Percentiles rank a stretch among this genome's conserved stretches.
phyloP scores from a whole-genome alignment of 1,284 basidiomycete species.

The Leccinum cinnamomeum region DNA sequence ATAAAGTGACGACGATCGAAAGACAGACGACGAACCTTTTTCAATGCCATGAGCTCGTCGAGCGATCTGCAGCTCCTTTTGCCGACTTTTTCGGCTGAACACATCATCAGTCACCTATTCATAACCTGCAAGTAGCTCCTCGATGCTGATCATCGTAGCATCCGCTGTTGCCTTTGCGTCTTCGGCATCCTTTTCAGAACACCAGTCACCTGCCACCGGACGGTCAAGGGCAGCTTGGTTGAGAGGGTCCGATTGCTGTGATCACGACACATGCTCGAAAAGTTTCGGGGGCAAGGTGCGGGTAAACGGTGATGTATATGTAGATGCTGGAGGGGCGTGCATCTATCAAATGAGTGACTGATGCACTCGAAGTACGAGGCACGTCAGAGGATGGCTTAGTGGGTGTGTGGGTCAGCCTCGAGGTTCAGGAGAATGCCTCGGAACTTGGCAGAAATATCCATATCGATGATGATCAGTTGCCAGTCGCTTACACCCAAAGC shows the following conservation, averaged over 20 bases:
- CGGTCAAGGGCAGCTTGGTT: constrained; percentile 77
- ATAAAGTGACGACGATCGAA: constrained; percentile 5
- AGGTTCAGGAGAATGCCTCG: not conserved
- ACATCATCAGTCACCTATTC: constrained; percentile 87
- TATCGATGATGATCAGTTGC: not conserved
- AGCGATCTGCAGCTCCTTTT: constrained; percentile 77
- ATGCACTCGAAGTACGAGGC: constrained; percentile 19
- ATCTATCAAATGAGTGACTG: constrained; percentile 9
- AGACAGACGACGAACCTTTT: constrained; percentile 62
- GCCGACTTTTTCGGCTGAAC: constrained; percentile 54
- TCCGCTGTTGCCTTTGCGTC: constrained; percentile 73
- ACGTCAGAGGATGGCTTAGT: constrained; percentile 27
- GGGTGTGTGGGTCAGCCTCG: constrained; percentile 10
- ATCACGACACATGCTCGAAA: constrained; percentile 45
- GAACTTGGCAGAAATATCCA: constrained; percentile 3
- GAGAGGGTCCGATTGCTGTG: constrained; percentile 70
- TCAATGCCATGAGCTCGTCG: constrained; percentile 86
- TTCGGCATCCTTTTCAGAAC: constrained; percentile 51
- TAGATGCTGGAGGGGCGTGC: constrained; percentile 11
- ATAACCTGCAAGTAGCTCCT: constrained; percentile 98
- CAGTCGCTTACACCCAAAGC: not conserved
- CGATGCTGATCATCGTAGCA: constrained; percentile 85
- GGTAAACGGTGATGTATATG: constrained; percentile 9
- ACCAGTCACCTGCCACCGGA: constrained; percentile 55
- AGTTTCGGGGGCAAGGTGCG: constrained; percentile 20